phyloP scores from a whole-genome alignment of 2,329 filamentous ascomycete genomes.

The Fusarium napiforme region DNA sequence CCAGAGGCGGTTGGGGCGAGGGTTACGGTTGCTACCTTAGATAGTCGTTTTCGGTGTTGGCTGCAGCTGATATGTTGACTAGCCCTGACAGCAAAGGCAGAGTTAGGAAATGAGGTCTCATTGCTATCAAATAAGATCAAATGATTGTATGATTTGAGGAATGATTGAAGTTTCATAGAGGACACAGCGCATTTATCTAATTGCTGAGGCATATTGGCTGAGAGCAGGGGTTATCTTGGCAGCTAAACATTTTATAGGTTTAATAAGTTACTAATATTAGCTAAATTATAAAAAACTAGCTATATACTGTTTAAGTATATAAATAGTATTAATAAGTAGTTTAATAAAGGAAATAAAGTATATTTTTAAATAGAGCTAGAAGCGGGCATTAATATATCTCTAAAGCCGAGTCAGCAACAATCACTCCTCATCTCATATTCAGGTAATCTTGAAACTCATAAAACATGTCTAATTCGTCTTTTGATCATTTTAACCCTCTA shows the following conservation, averaged over 20 bases:
- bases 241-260: not conserved
- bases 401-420: not conserved
- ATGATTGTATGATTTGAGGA: rapidly evolving
- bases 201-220: not conserved
- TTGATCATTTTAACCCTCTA: constrained; percentile 1
- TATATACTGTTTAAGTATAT: not conserved
- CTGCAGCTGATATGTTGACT: not conserved
- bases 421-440: not conserved
- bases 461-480: not conserved
- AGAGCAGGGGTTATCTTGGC: not conserved
- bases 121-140: rapidly evolving
- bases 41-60: not conserved
- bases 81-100: rapidly evolving
- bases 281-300: too few relatives aligned
- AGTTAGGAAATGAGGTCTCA: not conserved
- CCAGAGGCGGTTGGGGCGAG: not conserved
- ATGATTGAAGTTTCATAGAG: rapidly evolving
- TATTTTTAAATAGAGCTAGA: rapidly evolving
- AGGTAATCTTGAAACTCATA: too few relatives aligned
- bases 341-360: not conserved
- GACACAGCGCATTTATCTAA: not conserved
- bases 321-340: not conserved
- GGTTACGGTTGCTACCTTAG: not conserved
- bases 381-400: rapidly evolving
- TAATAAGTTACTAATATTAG: too few relatives aligned